Evolutionary conservation across 129 eudicot genomes (phyloP), one percentile per base, ranked within the genome.

Genomic region (Escallonia herrerae): DNA sequence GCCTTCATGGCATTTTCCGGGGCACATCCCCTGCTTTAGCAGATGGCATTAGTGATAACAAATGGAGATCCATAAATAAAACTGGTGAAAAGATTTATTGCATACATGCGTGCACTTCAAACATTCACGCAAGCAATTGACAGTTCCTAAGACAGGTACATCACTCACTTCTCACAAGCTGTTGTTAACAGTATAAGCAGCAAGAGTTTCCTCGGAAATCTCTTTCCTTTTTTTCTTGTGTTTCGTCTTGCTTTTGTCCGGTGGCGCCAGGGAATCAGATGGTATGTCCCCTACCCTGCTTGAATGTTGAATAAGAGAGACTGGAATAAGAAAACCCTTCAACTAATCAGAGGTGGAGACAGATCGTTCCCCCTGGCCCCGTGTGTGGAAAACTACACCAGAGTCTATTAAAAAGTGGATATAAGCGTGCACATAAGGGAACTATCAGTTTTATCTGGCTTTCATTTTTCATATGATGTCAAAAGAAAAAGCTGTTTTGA

Each of bases 171-270:
- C 43, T 68, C 66, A 54, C 13, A 56, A 38, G 33, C 75, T 62
- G 8, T 22, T 43, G 48, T 9, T 46, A 60, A 40, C 37, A 38
- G 38, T 11, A 43, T 72, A 60, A 13, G 37, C 10, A 75, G 49
- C 15, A 48, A 48, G 72, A 40, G 48, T 61, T 57, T 72, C 79
- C 43, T 61, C 76, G 22, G 69, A 47, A 7, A 56, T 55, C 39
- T 61, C 81, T 60, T 59, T 64, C 63, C n/a, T 74, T 67, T 80
- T 71, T 70, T 72, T 77, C 70, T 75, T 67, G 15, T 58, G 58
- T 57, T 67, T 75, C 11, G 70, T 56, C 58, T 38, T 54, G 10
- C 43, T 52, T 51, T 62, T n/a, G 10, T 54, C 33, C 14, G 67
- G 43, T 15, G 46, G 55, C 40, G 42, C 53, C 68, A 65, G 37